A percentile compares a stretch with the other conserved stretches of the same genome.
phyloP scores from a whole-genome alignment of 768 basidiomycete genomes.

The Albatrellus ellisii region DNA sequence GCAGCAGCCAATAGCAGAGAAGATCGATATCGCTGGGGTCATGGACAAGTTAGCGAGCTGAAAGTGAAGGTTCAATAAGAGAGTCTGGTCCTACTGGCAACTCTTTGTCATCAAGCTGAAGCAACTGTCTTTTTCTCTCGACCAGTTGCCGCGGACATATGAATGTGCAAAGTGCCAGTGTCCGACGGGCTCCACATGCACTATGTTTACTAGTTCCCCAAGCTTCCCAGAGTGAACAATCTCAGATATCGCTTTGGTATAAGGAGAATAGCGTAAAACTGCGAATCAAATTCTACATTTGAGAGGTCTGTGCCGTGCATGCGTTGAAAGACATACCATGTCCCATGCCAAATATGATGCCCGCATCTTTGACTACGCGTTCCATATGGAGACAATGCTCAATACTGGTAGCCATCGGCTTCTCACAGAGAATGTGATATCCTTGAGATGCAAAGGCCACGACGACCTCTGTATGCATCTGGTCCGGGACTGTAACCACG shows the following conservation, averaged over 20 bases:
- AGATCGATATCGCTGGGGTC: conserved; percentile 68
- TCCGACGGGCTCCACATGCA: conserved; percentile 79
- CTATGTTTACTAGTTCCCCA: conserved; percentile 70
- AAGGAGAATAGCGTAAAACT: conserved; percentile 87
- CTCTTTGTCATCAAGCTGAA: conserved; percentile 85
- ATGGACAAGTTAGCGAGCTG: no score
- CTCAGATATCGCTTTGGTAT: conserved; percentile 54
- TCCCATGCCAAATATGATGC: conserved; percentile 74
- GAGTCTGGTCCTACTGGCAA: conserved; percentile 55
- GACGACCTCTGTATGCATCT: conserved; percentile 63
- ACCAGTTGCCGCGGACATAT: conserved; percentile 79
- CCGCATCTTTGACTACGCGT: conserved; percentile 50
- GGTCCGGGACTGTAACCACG: conserved; percentile 69
- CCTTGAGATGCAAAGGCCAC: conserved; percentile 67
- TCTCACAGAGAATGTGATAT: conserved; percentile 86
- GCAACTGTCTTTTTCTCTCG: conserved; percentile 49
- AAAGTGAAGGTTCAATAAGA: background rate
- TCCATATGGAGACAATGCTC: conserved; percentile 70
- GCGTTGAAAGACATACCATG: conserved; percentile 41
- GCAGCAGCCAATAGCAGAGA: conserved; percentile 63
- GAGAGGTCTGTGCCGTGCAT: background rate
- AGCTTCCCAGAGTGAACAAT: conserved; percentile 58
- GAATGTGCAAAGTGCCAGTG: conserved; percentile 87
- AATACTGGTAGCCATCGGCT: conserved; percentile 75
- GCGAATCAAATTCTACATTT: background rate